Percentiles rank a stretch among this genome's conserved stretches.
Conservation (phyloP, 768 basidiomycete species). For the Podaxis carcinomalis region DNA sequence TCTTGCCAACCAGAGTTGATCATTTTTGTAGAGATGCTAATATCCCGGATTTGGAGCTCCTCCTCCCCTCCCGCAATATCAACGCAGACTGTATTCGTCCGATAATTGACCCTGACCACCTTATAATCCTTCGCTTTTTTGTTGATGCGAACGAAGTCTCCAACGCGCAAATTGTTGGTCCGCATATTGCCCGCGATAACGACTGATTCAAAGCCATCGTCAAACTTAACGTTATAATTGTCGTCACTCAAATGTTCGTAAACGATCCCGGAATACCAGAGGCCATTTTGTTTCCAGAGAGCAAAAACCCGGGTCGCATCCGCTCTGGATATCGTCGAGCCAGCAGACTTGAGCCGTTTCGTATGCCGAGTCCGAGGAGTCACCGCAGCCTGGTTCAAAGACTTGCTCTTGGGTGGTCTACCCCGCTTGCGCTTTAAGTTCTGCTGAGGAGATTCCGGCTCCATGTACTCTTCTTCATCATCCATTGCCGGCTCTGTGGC, state of each 20-base stretch:
- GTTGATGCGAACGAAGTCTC: constrained; percentile 48
- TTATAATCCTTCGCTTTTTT: background rate
- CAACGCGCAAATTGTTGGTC: constrained; percentile 39
- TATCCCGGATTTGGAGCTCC: constrained; percentile 29
- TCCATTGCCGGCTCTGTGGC: constrained; percentile 6
- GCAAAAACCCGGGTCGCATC: constrained; percentile 63
- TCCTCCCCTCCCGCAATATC: constrained; percentile 33
- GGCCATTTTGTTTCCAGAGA: constrained; percentile 55
- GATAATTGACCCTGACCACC: constrained; percentile 11
- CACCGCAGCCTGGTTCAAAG: constrained; percentile 24
- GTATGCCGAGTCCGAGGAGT: constrained; percentile 28
- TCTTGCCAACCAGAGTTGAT: constrained; percentile 50
- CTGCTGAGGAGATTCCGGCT: constrained; percentile 9
- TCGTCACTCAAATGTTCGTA: constrained; percentile 26
- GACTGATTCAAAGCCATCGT: constrained; percentile 48
- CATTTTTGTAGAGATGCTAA: constrained; percentile 50
- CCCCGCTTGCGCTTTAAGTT: constrained; percentile 17
- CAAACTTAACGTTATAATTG: constrained; percentile 56
- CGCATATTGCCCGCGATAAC: constrained; percentile 55
- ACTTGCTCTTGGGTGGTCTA: constrained; percentile 18
- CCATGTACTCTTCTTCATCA: constrained; percentile 15
- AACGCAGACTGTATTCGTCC: constrained; percentile 31
- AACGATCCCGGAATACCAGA: constrained; percentile 60
- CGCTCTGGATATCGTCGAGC: constrained; percentile 19
- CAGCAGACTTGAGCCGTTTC: constrained; percentile 36